Evolutionary conservation across 2,329 filamentous ascomycete species (phyloP).

Genomic region (Domatiomyces catenatus): DNA sequence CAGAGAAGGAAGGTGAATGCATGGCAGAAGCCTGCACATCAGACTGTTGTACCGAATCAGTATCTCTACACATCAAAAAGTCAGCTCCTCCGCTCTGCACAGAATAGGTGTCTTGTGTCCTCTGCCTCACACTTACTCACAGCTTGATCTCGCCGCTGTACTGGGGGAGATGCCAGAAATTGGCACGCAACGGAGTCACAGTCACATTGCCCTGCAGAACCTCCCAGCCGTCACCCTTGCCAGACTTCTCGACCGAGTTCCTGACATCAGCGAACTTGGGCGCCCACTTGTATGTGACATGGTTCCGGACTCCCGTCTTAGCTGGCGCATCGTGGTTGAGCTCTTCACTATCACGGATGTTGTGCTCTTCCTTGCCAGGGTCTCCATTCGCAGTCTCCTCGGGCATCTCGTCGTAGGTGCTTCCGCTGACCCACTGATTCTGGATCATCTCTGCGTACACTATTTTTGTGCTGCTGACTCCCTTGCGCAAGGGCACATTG

Average conservation of each 20-base stretch:
- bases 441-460: conserved; percentile 77
- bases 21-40: background rate
- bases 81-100: background rate
- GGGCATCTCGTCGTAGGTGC: conserved; percentile 71
- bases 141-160: conserved; percentile 61
- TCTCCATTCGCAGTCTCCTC: conserved; percentile 44
- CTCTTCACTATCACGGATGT: conserved; percentile 52
- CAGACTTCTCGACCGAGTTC: conserved; percentile 63
- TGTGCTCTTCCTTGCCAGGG: conserved; percentile 53
- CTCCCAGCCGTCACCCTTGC: conserved; percentile 79
- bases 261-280: conserved; percentile 78
- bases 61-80: background rate
- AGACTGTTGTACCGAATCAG: too few species aligned
- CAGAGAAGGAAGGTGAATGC: conserved; percentile 42
- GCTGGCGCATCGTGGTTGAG: conserved; percentile 19
- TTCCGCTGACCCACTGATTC: conserved; percentile 74
- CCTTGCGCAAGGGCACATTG: conserved; percentile 73
- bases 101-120: background rate
- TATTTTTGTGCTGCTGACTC: conserved; percentile 55
- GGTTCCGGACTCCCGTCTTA: conserved; percentile 39
- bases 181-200: conserved; percentile 78
- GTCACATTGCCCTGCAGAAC: conserved; percentile 79
- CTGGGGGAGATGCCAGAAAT: conserved; percentile 66
- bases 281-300: conserved; percentile 91
- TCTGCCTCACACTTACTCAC: conserved; percentile 44